These are phyloP conservation scores for Paratinospora sagittata DNA, from an alignment of 164 flowering plant species.

Conservation along the genomic window DNA sequence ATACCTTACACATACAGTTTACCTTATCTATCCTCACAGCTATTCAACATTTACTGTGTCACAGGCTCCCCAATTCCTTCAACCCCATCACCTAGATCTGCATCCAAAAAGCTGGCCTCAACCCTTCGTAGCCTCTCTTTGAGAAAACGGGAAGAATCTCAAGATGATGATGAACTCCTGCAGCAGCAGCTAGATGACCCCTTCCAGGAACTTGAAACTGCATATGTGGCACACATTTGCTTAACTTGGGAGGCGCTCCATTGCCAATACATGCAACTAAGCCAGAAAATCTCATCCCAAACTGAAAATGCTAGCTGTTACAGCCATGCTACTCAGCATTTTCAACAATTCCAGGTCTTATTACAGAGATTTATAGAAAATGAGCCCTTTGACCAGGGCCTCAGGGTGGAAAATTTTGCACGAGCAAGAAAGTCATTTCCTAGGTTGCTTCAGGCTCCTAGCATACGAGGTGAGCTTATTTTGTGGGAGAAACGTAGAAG, in stretches of 20 bases:
- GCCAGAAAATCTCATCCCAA: conserved; percentile 44
- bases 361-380: conserved; percentile 86
- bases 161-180: conserved; percentile 57
- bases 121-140: conserved; percentile 70
- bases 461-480: conserved; percentile 47
- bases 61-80: conserved; percentile 36
- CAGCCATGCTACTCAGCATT: conserved; percentile 68
- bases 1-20: not conserved
- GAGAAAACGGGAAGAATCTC: conserved; percentile 54
- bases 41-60: conserved; percentile 8
- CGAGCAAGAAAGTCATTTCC: conserved; percentile 54
- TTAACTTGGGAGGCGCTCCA: conserved; percentile 95
- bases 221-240: conserved; percentile 85
- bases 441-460: conserved; percentile 79
- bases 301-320: conserved; percentile 52
- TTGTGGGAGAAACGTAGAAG: not conserved
- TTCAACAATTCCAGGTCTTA: conserved; percentile 89
- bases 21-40: not conserved
- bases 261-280: conserved; percentile 69
- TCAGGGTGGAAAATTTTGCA: conserved; percentile 58
- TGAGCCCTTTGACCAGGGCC: conserved; percentile 80
- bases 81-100: conserved; percentile 63
- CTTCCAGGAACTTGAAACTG: conserved; percentile 64
- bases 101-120: conserved; percentile 68
- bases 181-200: conserved; percentile 48